These are phyloP conservation scores for Colletotrichum sojae DNA, from an alignment of 2,329 filamentous ascomycete genomes.

Conservation along the genomic window DNA sequence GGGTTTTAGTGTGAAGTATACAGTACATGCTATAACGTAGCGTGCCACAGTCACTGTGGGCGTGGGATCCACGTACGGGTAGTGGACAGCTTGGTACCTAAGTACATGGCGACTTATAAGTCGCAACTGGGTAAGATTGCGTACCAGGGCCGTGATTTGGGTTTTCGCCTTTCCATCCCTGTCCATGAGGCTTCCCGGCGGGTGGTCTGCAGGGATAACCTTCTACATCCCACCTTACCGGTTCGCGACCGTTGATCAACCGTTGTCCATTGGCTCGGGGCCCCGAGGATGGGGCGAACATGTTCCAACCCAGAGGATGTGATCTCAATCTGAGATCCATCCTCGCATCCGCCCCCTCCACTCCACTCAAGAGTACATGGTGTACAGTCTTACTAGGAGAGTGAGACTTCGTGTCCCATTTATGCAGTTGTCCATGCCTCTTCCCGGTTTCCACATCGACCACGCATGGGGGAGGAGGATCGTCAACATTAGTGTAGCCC, in stretches of 20 bases:
- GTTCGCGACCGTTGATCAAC: constrained; percentile 37
- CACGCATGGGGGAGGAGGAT: constrained; percentile 23
- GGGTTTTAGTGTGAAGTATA: too few species aligned
- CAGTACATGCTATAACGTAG: too few species aligned
- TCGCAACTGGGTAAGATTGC: neutral
- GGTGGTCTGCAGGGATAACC: neutral
- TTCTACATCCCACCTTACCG: constrained; percentile 3
- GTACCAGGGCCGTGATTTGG: neutral
- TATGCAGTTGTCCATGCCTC: neutral
- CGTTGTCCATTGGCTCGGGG: constrained; percentile 30
- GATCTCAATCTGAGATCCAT: constrained; percentile 18
- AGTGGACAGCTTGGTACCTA: neutral
- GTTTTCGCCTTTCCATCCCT: neutral
- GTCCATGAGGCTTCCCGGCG: constrained; percentile 24
- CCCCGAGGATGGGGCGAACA: constrained; percentile 23
- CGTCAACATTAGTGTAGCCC: constrained; percentile 22
- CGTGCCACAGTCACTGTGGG: too few species aligned
- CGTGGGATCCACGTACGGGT: too few species aligned
- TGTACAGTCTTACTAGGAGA: too few species aligned
- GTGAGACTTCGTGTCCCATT: neutral
- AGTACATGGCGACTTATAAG: too few species aligned
- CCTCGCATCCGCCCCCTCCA: constrained; percentile 19
- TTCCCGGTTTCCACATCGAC: constrained; percentile 15
- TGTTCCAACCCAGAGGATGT: constrained; percentile 19
- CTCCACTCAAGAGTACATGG: too few species aligned